A percentile compares a stretch with the other conserved stretches of the same genome.
These are phyloP conservation scores for Bipolaris oryzae DNA, from an alignment of 2,329 filamentous ascomycete species.

Conservation along the genomic window DNA sequence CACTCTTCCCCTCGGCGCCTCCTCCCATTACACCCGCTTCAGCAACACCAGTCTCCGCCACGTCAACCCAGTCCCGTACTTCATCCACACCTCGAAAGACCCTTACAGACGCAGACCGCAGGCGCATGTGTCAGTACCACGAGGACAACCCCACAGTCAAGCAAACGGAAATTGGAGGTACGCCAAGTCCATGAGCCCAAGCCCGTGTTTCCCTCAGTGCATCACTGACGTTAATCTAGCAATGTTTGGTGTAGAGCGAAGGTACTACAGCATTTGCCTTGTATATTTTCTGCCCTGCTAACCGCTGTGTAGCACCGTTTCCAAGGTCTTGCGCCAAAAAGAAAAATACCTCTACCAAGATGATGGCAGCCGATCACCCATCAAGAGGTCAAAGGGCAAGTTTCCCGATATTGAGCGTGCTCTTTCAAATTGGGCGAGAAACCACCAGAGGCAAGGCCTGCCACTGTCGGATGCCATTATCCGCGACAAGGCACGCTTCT, in stretches of 20 bases:
- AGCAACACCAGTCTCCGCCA: constrained; percentile 49
- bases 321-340: constrained; percentile 91
- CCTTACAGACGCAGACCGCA: constrained; percentile 86
- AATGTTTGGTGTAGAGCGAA: constrained; percentile 95
- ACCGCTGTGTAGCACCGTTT: constrained; percentile 78
- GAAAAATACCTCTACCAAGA: constrained; percentile 89
- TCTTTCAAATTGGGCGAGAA: constrained; percentile 83
- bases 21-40: constrained; percentile 47
- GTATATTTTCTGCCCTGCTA: constrained; percentile 19
- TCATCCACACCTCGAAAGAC: constrained; percentile 78
- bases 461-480: constrained; percentile 80
- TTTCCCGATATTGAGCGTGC: constrained; percentile 91
- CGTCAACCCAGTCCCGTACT: constrained; percentile 49
- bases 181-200: constrained; percentile 42
- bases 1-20: constrained; percentile 46
- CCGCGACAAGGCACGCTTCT: constrained; percentile 80
- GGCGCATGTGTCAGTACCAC: constrained; percentile 92
- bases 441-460: constrained; percentile 76
- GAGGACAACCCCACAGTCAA: constrained; percentile 89
- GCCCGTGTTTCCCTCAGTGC: not conserved
- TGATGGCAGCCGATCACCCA: constrained; percentile 77
- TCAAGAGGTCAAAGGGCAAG: constrained; percentile 83
- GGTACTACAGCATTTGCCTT: constrained; percentile 61
- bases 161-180: constrained; percentile 93
- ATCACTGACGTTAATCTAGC: constrained; percentile 57